phyloP scores from a whole-genome alignment of 495 filamentous ascomycete genomes.

The Pyrenula massariospora region DNA sequence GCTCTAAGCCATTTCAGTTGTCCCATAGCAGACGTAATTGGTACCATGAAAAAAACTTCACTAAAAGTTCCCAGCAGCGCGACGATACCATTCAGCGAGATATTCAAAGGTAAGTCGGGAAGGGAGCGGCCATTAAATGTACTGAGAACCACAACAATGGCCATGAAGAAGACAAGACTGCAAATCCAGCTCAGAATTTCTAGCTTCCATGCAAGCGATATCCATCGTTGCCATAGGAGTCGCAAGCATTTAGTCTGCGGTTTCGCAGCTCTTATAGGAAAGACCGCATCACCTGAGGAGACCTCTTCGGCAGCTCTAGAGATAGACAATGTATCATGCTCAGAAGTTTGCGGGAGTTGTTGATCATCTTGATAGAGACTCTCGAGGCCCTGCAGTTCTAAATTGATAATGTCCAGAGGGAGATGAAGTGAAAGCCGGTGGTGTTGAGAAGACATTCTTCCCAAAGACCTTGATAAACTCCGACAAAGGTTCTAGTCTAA shows the following conservation, averaged over 20 bases:
- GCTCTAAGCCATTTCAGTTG: neutral
- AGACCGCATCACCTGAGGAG: neutral
- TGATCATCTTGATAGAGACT: neutral
- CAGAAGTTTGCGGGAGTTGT: neutral
- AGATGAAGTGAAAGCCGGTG: too few species aligned
- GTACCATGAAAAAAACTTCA: neutral
- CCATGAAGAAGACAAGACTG: neutral
- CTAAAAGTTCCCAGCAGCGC: neutral
- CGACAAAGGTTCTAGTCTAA: too few species aligned
- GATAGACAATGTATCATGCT: neutral
- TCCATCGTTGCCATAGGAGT: neutral
- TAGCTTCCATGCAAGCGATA: neutral
- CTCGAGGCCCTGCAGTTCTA: neutral
- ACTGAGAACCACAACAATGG: neutral
- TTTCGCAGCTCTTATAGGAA: neutral
- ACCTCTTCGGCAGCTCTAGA: neutral
- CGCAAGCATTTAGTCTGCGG: neutral
- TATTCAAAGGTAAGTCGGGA: neutral
- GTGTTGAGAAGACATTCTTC: too few species aligned
- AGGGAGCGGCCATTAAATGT: neutral
- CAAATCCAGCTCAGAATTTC: neutral
- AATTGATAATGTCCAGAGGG: neutral
- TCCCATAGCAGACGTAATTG: neutral
- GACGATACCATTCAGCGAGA: neutral
- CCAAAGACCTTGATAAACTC: too few species aligned